A percentile compares a stretch with the other conserved stretches of the same genome.
phyloP scores from a whole-genome alignment of 1,284 basidiomycete species.

The Coniophora puteana region DNA sequence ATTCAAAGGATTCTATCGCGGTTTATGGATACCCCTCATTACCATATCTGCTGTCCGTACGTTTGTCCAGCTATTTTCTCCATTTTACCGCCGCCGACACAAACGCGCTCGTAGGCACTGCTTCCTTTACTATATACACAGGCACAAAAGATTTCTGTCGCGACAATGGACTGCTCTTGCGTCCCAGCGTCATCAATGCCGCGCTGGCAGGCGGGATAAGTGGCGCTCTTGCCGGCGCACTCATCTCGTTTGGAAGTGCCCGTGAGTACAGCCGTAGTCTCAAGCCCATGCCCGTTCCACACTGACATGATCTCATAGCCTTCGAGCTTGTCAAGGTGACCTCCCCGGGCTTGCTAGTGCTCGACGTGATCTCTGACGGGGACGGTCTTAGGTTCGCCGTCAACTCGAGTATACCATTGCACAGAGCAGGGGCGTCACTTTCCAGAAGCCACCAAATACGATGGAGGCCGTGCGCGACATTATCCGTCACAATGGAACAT shows the following conservation, averaged over 20 bases:
- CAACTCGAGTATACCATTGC: slow-evolving; percentile 96
- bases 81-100: slow-evolving; percentile 9
- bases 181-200: slow-evolving; percentile 61
- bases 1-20: slow-evolving; percentile 87
- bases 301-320: slow-evolving; percentile 39
- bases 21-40: slow-evolving; percentile 88
- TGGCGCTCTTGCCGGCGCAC: slow-evolving; percentile 78
- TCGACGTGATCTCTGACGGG: slow-evolving; percentile 13
- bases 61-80: slow-evolving; percentile 28
- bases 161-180: slow-evolving; percentile 53
- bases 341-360: slow-evolving; percentile 1
- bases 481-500: slow-evolving; percentile 58
- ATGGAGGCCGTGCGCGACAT: slow-evolving; percentile 71
- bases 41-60: slow-evolving; percentile 95
- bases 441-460: slow-evolving; percentile 73
- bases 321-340: slow-evolving; percentile 95
- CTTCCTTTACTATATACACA: slow-evolving; percentile 93
- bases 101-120: slow-evolving; percentile 52
- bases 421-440: slow-evolving; percentile 62
- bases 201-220: slow-evolving; percentile 74
- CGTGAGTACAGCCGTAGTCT: slow-evolving; percentile 50
- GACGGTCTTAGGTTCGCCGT: slow-evolving; percentile 76
- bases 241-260: slow-evolving; percentile 81
- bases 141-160: slow-evolving; percentile 82
- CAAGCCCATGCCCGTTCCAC: slow-evolving; percentile 10